Evolutionary conservation across 495 filamentous ascomycete species (phyloP), one percentile per base, ranked within the genome.

Genomic region (Acidomyces sp.): DNA sequence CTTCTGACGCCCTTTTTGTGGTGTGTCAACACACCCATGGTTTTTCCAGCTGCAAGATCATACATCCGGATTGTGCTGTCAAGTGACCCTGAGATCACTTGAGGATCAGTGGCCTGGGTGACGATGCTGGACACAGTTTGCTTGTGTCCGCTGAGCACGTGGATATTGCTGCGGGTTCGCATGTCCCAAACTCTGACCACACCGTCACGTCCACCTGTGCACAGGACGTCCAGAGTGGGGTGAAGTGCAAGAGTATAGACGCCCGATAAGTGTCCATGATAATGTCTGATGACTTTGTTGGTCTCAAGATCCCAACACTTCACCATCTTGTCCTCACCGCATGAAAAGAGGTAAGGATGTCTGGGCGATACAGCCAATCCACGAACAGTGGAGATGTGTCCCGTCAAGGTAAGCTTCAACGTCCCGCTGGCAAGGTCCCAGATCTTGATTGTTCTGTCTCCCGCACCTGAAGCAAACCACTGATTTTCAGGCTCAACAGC

Each of bases 241-340:
- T 99, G 92, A 2, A 96, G 66, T 1, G 78, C 71, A 3, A 99
- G 67, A 0, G 88, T 85, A 62, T 96, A 96, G 3, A 99, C 92
- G 49, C 92, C 92, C 46, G 83, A 92, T 3, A 99, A 67, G 62
- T 99, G 92, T 13, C 92, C 92, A 63, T 99, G 92, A 61, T 96
- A 96, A 60, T 99, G 88, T 23, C 90, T 73, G 52, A 99, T 99
- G 39, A 99, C 92, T 62, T 93, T 93, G 60, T 99, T 99, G 6
- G 84, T 90, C 57, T 99, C 92, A 51, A 99, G 61, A 65, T 99
- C 92, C 92, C 92, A 99, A 65, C 92, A 96, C 62, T 96, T 96
- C 25, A 99, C 92, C 85, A 93, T 95, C 71, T 99, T 99, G 59
- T 99, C 92, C 61, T 99, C 92, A 37, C 83, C 92, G 52, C 92